Evolutionary conservation across 2,329 filamentous ascomycete genomes (phyloP).

Genomic region (Fusarium heterosporum): DNA sequence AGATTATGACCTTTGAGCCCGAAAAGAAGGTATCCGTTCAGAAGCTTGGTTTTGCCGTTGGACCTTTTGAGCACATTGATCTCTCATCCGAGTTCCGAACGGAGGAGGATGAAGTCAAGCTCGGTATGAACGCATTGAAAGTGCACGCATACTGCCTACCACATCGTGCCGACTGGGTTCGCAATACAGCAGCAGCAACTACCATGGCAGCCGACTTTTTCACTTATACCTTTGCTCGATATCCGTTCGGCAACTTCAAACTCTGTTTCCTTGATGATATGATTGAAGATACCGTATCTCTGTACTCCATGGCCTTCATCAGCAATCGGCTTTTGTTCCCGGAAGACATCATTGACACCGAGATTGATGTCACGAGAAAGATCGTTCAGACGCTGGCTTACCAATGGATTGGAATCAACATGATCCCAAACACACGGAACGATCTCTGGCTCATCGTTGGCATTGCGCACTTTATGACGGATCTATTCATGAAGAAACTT

Average conservation of each 20-base stretch:
- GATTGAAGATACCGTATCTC: constrained; percentile 76
- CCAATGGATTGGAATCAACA: constrained; percentile 95
- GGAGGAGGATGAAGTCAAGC: constrained; percentile 89
- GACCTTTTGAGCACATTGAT: constrained; percentile 94
- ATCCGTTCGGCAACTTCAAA: constrained; percentile 93
- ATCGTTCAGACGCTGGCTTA: constrained; percentile 87
- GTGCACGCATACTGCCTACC: constrained; percentile 94
- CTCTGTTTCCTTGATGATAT: constrained; percentile 95
- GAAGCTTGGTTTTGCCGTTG: constrained; percentile 92
- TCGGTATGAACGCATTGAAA: constrained; percentile 88
- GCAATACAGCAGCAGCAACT: constrained; percentile 87
- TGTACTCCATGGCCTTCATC: constrained; percentile 87
- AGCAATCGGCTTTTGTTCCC: constrained; percentile 88
- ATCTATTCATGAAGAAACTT: constrained; percentile 88
- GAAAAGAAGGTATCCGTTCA: constrained; percentile 81
- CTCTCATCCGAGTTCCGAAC: constrained; percentile 86
- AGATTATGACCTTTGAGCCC: constrained; percentile 87
- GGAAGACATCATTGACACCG: constrained; percentile 84
- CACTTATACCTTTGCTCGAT: constrained; percentile 86
- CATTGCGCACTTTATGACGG: constrained; percentile 93
- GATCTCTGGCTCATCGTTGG: constrained; percentile 93
- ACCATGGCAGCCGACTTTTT: constrained; percentile 92
- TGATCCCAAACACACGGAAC: constrained; percentile 81
- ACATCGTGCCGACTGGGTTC: constrained; percentile 81
- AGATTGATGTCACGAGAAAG: constrained; percentile 82